Evolutionary conservation across 176 grass and related monocot species (phyloP), one percentile per base, ranked within the genome.

Genomic region (Oryza meyeriana): DNA sequence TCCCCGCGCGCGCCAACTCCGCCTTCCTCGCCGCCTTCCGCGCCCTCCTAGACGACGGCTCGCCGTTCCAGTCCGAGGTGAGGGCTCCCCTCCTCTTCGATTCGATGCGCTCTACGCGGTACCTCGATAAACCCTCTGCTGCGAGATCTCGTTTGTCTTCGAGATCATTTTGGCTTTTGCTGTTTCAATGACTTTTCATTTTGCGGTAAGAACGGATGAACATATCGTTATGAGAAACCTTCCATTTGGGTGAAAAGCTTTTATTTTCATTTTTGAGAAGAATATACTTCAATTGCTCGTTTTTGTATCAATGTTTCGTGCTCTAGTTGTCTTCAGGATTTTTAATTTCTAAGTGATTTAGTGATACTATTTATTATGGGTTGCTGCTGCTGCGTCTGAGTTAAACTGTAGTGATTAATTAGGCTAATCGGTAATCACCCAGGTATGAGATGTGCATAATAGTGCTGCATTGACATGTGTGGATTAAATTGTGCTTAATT

Each of bases 1-100:
- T 89, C 41, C 81, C 83, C 27, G 95, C 86, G 39, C 86, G 86
- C 16, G 88, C 78, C 74, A 98, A 92, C 69, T 82, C 84, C 10
- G 90, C 87, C 12, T 98, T 98, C 77, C 74, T 98, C 40, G 72
- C 65, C 17, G 76, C 90, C 35, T 98, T 98, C 86, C 58, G 82
- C 16, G 81, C 72, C 38, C 40, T 93, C 58, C 88, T 91, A 64
- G 80, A 75, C 12, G 33, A 75, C 12, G 33, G 31, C 48, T 94
- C 89, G 71, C 20, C 27, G 16, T 78, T 94, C 59, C 89, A 79
- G 79, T 78, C 87, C 31, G 89, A 94, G 92, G 91, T 94, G 61
- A 78, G n/a, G n/a, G 72, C 33, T 7, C 6, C 8, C 36, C 7
- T 16, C 45, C 71, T 69, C 20, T n/a, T n/a, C n/a, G n/a, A n/a